Conservation (phyloP, 2,329 filamentous ascomycete genomes). For the Dendryphion nanum region DNA sequence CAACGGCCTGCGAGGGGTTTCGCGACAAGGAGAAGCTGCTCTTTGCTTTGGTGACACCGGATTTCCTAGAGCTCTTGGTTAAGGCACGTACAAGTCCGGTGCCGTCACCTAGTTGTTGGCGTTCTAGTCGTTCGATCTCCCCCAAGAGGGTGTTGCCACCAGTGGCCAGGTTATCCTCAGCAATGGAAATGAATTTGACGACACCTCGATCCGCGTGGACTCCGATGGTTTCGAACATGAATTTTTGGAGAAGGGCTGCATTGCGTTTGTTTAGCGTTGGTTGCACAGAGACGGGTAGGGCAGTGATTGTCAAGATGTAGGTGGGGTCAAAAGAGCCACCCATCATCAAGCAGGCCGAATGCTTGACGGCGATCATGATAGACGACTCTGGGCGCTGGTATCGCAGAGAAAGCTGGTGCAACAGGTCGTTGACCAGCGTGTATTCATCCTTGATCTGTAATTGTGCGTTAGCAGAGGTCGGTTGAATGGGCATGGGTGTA, state of each 20-base stretch:
- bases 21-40: conserved; percentile 37
- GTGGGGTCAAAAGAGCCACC: conserved; percentile 74
- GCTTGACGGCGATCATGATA: conserved; percentile 73
- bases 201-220: conserved; percentile 68
- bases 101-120: conserved; percentile 42
- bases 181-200: conserved; percentile 67
- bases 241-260: conserved; percentile 71
- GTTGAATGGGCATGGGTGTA: background rate
- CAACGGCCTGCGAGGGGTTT: conserved; percentile 29
- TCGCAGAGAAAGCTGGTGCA: conserved; percentile 68
- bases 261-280: conserved; percentile 79
- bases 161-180: conserved; percentile 70
- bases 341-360: conserved; percentile 72
- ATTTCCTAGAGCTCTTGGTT: conserved; percentile 36
- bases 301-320: conserved; percentile 73
- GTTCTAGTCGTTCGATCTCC: conserved; percentile 62
- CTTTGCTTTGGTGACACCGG: conserved; percentile 34
- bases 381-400: conserved; percentile 73
- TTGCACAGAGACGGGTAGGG: conserved; percentile 66
- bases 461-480: conserved; percentile 11
- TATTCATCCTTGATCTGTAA: conserved; percentile 71
- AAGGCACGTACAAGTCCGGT: conserved; percentile 43
- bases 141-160: conserved; percentile 68
- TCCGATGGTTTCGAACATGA: conserved; percentile 68
- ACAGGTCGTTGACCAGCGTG: conserved; percentile 70